Base-by-base conservation (phyloP, 1,139 yeast species). In the Sugiyamaella castrensis region DNA sequence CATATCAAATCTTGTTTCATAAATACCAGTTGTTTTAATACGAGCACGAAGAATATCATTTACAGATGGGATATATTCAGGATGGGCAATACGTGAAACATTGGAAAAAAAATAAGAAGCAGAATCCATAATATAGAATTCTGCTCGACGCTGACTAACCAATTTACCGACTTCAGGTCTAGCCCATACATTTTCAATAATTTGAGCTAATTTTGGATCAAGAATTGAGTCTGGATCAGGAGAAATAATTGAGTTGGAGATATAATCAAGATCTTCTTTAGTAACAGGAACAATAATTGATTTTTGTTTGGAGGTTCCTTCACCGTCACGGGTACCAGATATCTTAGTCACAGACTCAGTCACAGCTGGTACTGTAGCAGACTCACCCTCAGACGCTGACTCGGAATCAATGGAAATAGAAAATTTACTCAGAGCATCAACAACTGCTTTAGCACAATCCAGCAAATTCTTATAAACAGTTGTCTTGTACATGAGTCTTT, bases 21-120 rank as follows among this genome's bases (percentile, higher is more conserved):
- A 87, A 41, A 89, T 87, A 70, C 98, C 97, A 0, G 95, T 85
- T 0, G 98, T 89, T 70, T 87, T 89, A 64, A 87, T 87, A 71
- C 98, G 82, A 9, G 96, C 88, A 57, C 95, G 76, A 56, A 89
- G 74, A 38, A 89, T 81, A 69, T 89, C 98, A 46, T 81, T 79
- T 24, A 80, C 84, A 19, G 78, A 76, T 1, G 97, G 97, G 13
- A 82, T 63, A 65, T 86, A 89, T 51, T 77, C 76, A 1, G 77
- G 73, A 19, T 71, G 65, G 2, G 83, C 71, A 43, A 89, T 83
- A 57, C 96, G 74, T 32, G 74, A 75, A 40, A 88, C 67, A 61
- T 83, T 83, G 32, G 80, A 76, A 59, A 88, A 77, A 64, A 89
- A 88, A 66, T 91, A 91, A 48, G 77, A 74, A 0, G 96, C 91